Evolutionary conservation across 2,329 filamentous ascomycete species (phyloP).

Genomic region (Epicoccum sorghinum): DNA sequence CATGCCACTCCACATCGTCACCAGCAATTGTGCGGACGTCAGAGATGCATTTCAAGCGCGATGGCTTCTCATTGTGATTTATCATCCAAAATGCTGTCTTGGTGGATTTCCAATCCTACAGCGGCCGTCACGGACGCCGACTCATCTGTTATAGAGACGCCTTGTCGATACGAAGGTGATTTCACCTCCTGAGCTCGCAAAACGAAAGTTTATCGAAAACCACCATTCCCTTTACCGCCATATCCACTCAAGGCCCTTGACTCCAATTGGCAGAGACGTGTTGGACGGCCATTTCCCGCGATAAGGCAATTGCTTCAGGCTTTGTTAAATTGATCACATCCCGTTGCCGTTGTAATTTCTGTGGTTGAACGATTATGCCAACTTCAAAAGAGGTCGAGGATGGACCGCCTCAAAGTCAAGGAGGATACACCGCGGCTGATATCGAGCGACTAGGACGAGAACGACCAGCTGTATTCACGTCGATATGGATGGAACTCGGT

Average conservation of each 20-base stretch:
- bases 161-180: too few species aligned
- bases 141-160: slow-evolving; percentile 7
- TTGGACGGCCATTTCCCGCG: too few species aligned
- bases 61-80: slow-evolving; percentile 15
- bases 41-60: slow-evolving; percentile 20
- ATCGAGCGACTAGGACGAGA: slow-evolving; percentile 68
- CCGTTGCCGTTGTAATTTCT: not conserved
- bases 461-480: slow-evolving; percentile 63
- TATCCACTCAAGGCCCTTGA: too few species aligned
- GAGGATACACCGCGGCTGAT: slow-evolving; percentile 34
- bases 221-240: too few species aligned
- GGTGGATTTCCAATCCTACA: slow-evolving; percentile 5
- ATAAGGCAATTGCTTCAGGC: not conserved
- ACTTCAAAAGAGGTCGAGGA: slow-evolving; percentile 22
- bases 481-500: slow-evolving; percentile 61
- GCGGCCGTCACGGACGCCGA: slow-evolving; percentile 23
- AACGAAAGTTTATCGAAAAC: too few species aligned
- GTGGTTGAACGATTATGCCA: not conserved
- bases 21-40: slow-evolving; percentile 25
- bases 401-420: slow-evolving; percentile 9
- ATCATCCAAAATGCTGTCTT: slow-evolving; percentile 27
- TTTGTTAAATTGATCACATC: not conserved
- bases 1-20: slow-evolving; percentile 26
- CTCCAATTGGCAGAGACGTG: too few species aligned
- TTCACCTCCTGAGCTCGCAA: too few species aligned